Base-by-base conservation (phyloP, 805 yeast genomes). In the Metschnikowia picachoensis region DNA sequence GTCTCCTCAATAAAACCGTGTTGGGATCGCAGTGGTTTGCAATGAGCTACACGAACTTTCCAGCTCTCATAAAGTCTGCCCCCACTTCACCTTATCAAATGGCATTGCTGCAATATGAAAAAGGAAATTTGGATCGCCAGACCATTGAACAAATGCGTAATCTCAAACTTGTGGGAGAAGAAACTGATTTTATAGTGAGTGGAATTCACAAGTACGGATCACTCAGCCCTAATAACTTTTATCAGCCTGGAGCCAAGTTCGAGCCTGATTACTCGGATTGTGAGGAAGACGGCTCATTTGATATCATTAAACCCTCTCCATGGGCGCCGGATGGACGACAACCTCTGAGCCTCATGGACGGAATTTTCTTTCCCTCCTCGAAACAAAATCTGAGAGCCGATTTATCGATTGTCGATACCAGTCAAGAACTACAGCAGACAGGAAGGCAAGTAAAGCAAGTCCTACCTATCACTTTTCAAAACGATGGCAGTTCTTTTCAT, bases 11-110 rank as follows among this genome's bases (percentile, higher is more conserved):
- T 32, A 87, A 81, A 48, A 74, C 82, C 29, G 80, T 90, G 0
- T 71, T 69, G 29, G 83, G 85, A 3, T 74, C 85, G 1, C 72
- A 70, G 52, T 91, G 96, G 96, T 87, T 78, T 69, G 97, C 96
- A 4, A 74, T 92, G 78, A 85, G 95, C 17, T 85, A 82, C 54
- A 61, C 66, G 20, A 76, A 82, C 54, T 92, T 84, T 60, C 97
- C 97, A 0, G 82, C 95, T 0, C 65, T 92, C 40, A 89, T 92
- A 8, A 79, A 80, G 46, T 78, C 88, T 8, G 94, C 97, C 0
- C 92, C 95, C 0, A 57, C 77, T 1, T 84, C 96, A 0, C 72
- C 77, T 41, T 89, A 84, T 66, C 81, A 77, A 45, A 39, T 64
- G 52, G 58, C 61, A 11, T 55, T 70, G 34, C 64, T 62, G 51